These are phyloP conservation scores for Suillus alpinus DNA, from an alignment of 768 basidiomycete genomes.

Conservation along the genomic window DNA sequence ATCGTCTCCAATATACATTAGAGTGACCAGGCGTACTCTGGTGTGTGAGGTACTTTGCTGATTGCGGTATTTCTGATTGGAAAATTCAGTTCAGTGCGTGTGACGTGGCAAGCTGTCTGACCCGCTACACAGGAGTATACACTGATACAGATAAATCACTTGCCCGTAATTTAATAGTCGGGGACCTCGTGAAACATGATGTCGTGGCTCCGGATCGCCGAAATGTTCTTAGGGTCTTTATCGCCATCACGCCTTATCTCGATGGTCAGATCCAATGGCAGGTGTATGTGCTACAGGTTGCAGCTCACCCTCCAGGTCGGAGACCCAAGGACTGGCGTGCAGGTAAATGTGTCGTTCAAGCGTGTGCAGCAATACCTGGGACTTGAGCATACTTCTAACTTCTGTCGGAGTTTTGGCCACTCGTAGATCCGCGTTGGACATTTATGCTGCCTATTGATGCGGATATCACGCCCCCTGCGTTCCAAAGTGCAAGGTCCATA, in stretches of 20 bases:
- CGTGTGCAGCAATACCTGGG: constrained; percentile 83
- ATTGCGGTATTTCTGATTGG: constrained; percentile 61
- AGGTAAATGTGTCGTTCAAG: constrained; percentile 96
- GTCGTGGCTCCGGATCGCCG: constrained; percentile 76
- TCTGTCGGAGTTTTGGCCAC: constrained; percentile 35
- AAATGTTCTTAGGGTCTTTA: constrained; percentile 68
- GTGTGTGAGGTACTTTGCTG: constrained; percentile 53
- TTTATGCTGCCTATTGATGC: constrained; percentile 53
- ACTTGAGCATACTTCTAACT: constrained; percentile 42
- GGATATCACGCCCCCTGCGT: constrained; percentile 45
- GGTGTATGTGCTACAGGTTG: constrained; percentile 44
- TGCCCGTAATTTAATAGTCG: constrained; percentile 79
- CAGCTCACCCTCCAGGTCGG: constrained; percentile 59
- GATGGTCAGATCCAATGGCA: constrained; percentile 83
- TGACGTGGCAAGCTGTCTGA: neutral
- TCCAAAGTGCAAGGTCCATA: constrained; percentile 21
- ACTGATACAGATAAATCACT: too few relatives aligned
- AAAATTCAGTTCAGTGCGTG: constrained; percentile 44
- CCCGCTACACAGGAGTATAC: constrained; percentile 82
- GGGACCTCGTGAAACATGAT: constrained; percentile 84
- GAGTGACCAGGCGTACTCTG: constrained; percentile 65
- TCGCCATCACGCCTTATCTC: constrained; percentile 63
- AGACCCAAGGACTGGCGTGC: constrained; percentile 90
- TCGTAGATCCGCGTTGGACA: constrained; percentile 81
- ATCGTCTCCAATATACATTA: constrained; percentile 75